phyloP scores from a whole-genome alignment of 2,329 filamentous ascomycete genomes.

The Orbilia quercus region DNA sequence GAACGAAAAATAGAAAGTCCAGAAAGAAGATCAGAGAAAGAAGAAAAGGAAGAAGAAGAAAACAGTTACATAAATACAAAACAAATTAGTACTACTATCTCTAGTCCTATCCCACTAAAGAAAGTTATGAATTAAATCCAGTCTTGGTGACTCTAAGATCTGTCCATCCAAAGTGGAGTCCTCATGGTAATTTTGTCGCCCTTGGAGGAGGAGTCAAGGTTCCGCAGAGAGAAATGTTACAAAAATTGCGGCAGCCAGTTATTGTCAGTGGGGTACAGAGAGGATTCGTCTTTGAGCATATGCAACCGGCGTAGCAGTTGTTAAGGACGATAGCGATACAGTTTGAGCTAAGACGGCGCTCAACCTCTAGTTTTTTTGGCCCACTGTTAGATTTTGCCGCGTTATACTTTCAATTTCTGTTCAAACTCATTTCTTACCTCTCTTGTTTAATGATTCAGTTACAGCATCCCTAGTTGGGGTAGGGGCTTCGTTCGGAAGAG shows the following conservation, averaged over 20 bases:
- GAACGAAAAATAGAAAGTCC: no score
- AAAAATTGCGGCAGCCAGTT: conserved; percentile 29
- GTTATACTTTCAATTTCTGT: background rate
- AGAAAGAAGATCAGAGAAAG: no score
- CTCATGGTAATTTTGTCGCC: background rate
- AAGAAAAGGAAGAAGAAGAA: no score
- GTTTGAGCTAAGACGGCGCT: conserved; percentile 9
- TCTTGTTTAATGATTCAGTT: background rate
- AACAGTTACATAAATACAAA: no score
- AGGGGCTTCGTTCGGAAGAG: background rate
- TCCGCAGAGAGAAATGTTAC: conserved; percentile 26
- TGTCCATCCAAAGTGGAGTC: no score
- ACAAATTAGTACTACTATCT: no score
- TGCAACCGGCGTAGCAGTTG: conserved; percentile 38
- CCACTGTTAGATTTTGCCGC: background rate
- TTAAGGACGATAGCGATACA: conserved; percentile 18
- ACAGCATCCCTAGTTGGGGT: background rate
- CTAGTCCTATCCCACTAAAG: no score
- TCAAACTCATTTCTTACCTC: conserved; percentile 7
- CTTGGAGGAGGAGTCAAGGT: conserved; percentile 10
- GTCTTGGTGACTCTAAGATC: no score
- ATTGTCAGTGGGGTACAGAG: background rate
- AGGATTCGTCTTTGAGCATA: background rate
- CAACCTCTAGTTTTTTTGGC: background rate
- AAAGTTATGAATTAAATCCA: no score